These are phyloP conservation scores for Pseudocercospora fuligena DNA, from an alignment of 2,329 filamentous ascomycete genomes.

Conservation along the genomic window DNA sequence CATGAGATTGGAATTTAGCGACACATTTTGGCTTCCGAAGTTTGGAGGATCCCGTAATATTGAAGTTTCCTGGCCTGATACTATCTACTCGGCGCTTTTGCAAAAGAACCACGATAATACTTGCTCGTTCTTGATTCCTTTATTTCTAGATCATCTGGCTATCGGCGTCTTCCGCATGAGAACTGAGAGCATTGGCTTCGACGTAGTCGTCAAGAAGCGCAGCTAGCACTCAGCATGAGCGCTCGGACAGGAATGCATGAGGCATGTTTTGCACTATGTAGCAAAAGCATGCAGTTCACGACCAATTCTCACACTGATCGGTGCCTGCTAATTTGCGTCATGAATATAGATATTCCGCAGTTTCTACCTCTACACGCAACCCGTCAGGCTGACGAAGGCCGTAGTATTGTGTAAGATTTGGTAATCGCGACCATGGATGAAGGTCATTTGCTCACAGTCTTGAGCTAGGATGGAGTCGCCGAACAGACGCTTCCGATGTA, in stretches of 20 bases:
- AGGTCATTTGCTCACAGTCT: not conserved
- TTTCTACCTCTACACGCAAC: not conserved
- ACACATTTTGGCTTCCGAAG: not conserved
- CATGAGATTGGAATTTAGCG: not conserved
- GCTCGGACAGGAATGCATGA: not conserved
- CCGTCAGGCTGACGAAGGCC: not conserved
- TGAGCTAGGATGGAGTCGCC: not conserved
- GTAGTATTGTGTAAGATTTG: not conserved
- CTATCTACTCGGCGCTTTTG: not conserved
- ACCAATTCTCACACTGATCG: not conserved
- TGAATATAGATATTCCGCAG: not conserved
- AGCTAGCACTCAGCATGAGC: not conserved
- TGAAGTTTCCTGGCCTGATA: not conserved
- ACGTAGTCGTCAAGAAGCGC: not conserved
- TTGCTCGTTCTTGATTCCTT: not conserved
- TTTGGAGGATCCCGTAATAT: not conserved
- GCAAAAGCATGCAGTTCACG: not conserved
- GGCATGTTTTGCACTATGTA: not conserved
- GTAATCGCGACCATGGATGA: not conserved
- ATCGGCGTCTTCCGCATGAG: not conserved
- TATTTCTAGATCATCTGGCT: not conserved
- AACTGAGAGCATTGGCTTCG: not conserved
- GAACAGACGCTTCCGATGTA: not conserved
- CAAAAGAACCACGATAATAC: not conserved
- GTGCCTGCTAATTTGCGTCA: not conserved